Evolutionary conservation across 345 rosid genomes (phyloP).

Genomic region (Heritiera fomes): DNA sequence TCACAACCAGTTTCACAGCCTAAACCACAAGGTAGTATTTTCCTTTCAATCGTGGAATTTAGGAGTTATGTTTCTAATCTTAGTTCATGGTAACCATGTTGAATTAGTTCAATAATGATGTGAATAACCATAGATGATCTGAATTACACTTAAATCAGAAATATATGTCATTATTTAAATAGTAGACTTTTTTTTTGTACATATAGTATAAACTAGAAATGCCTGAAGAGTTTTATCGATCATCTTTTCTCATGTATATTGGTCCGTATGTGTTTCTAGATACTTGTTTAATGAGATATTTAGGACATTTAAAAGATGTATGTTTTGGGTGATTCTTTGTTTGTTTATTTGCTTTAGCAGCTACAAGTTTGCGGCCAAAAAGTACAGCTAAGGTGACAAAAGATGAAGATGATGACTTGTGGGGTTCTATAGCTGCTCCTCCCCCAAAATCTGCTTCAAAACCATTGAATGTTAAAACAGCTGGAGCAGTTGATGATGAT

Average conservation of each 20-base stretch:
- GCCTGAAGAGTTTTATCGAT: neutral
- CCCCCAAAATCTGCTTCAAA: constrained; percentile 65
- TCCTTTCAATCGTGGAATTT: neutral
- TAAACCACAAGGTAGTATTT: constrained; percentile 61
- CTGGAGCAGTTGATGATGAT: constrained; percentile 55
- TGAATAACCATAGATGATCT: neutral
- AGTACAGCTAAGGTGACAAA: constrained; percentile 42
- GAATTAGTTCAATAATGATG: too few relatives aligned
- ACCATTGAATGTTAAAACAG: constrained; percentile 61
- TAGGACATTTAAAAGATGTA: neutral
- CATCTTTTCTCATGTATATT: neutral
- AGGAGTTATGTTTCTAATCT: neutral
- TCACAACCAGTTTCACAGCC: constrained; percentile 58
- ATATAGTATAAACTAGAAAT: neutral
- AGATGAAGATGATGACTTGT: constrained; percentile 81
- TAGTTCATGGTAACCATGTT: neutral
- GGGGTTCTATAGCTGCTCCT: constrained; percentile 96
- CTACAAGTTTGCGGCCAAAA: constrained; percentile 62
- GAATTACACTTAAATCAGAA: neutral
- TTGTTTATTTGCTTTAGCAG: constrained; percentile 33
- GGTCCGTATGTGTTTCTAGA: neutral
- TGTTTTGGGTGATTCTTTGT: neutral
- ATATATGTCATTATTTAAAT: constrained; percentile 3
- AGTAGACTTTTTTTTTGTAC: neutral
- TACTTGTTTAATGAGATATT: neutral